These are phyloP conservation scores for Carex kokanica DNA, from an alignment of 176 grass and related monocot species.

Conservation along the genomic window DNA sequence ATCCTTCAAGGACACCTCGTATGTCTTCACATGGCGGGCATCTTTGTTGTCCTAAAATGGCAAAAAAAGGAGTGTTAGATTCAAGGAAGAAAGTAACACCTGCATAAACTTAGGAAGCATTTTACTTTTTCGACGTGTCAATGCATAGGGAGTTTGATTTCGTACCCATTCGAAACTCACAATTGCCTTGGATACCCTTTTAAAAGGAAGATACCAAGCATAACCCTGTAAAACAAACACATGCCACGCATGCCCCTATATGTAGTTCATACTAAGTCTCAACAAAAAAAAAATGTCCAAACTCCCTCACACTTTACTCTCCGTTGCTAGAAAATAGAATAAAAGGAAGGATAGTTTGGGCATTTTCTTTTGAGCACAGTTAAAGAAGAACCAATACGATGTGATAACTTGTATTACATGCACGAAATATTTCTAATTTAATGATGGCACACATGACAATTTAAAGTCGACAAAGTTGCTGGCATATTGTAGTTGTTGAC, in stretches of 20 bases:
- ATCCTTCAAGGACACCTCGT: constrained; percentile 91
- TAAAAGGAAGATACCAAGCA: neutral
- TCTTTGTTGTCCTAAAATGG: constrained; percentile 84
- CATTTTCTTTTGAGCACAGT: neutral
- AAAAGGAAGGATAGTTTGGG: neutral
- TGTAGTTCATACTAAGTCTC: neutral
- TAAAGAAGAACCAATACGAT: neutral
- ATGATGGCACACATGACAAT: neutral
- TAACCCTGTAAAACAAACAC: neutral
- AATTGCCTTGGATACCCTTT: neutral
- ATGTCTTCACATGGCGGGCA: constrained; percentile 96
- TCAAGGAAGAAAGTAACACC: neutral
- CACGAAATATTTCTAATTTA: neutral
- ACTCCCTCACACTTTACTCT: neutral
- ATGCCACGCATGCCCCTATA: neutral
- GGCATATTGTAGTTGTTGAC: neutral
- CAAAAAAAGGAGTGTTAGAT: neutral
- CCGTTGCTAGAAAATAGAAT: neutral
- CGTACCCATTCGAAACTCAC: neutral
- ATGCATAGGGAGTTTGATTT: neutral
- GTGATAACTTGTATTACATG: neutral
- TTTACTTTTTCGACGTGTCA: neutral
- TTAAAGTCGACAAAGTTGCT: neutral
- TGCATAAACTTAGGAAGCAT: neutral
- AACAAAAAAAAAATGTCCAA: neutral